Percentiles rank a stretch among this genome's conserved stretches.
Evolutionary conservation across 257 asterid genomes (phyloP).

Genomic region (Solanum chmielewskii): DNA sequence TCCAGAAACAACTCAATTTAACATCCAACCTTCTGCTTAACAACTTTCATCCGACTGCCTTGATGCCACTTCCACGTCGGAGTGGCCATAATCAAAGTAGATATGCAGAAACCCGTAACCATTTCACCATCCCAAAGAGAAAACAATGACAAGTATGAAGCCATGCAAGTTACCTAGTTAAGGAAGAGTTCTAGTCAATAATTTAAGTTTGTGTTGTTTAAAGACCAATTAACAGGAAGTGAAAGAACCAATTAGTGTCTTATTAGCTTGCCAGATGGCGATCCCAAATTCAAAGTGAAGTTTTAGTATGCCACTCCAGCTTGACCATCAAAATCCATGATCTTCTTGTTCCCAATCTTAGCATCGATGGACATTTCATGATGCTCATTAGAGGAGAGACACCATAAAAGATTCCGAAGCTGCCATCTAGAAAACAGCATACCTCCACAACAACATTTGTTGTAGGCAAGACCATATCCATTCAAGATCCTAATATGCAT

Average conservation of each 20-base stretch:
- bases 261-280: slow-evolving; percentile 18
- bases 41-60: slow-evolving; percentile 84
- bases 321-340: slow-evolving; percentile 64
- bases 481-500: slow-evolving; percentile 60
- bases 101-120: not conserved
- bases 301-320: slow-evolving; percentile 49
- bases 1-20: slow-evolving; percentile 94
- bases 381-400: slow-evolving; percentile 75
- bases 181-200: slow-evolving; percentile 16
- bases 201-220: slow-evolving; percentile 5
- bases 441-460: slow-evolving; percentile 70
- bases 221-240: slow-evolving; percentile 13
- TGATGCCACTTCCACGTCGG: slow-evolving; percentile 72
- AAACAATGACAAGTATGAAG: slow-evolving; percentile 8
- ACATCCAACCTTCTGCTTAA: slow-evolving; percentile 71
- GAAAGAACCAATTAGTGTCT: slow-evolving; percentile 31
- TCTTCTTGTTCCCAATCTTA: slow-evolving; percentile 79
- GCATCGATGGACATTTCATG: slow-evolving; percentile 73
- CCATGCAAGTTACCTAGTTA: slow-evolving; percentile 32
- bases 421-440: slow-evolving; percentile 60
- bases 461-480: slow-evolving; percentile 36
- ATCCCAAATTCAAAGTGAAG: slow-evolving; percentile 41
- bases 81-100: slow-evolving; percentile 35
- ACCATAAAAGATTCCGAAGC: slow-evolving; percentile 58
- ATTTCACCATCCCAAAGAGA: slow-evolving; percentile 21